These are phyloP conservation scores for Linum usitatissimum DNA, from an alignment of 345 rosid genomes.

Conservation along the genomic window DNA sequence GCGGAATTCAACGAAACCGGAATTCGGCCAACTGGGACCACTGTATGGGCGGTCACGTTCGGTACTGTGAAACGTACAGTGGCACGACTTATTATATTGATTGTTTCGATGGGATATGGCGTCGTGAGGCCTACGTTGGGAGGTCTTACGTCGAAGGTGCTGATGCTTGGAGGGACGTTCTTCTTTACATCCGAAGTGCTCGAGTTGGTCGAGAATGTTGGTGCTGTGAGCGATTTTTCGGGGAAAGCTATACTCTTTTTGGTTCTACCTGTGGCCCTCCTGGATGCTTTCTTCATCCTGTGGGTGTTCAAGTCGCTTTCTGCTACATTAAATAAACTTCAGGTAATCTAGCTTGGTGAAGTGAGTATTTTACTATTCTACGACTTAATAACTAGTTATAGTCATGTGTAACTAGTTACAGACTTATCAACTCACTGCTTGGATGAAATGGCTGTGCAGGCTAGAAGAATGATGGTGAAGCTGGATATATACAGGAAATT, in stretches of 20 bases:
- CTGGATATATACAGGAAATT: conserved; percentile 86
- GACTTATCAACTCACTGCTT: too few relatives aligned
- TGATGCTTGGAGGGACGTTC: conserved; percentile 82
- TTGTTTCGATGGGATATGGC: conserved; percentile 94
- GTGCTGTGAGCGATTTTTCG: conserved; percentile 81
- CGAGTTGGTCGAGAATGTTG: conserved; percentile 81
- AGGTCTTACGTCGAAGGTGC: conserved; percentile 78
- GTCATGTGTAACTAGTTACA: too few relatives aligned
- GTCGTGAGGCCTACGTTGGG: conserved; percentile 96
- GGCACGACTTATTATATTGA: conserved; percentile 68
- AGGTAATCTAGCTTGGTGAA: conserved; percentile 29
- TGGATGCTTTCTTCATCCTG: conserved; percentile 91
- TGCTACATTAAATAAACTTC: conserved; percentile 80
- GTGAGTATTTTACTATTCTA: too few relatives aligned
- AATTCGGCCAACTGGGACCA: conserved; percentile 72
- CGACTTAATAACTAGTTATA: too few relatives aligned
- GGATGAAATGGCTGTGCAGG: conserved; percentile 26
- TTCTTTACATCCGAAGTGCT: conserved; percentile 85
- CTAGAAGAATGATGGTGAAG: conserved; percentile 74
- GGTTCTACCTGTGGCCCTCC: conserved; percentile 70
- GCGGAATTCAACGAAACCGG: conserved; percentile 86
- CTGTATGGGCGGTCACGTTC: conserved; percentile 86
- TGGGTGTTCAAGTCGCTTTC: conserved; percentile 96
- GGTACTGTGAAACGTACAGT: conserved; percentile 66
- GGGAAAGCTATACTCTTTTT: conserved; percentile 82